A percentile compares a stretch with the other conserved stretches of the same genome.
Conservation (phyloP, 495 filamentous ascomycete genomes). For the Trichocladium antarcticum region DNA sequence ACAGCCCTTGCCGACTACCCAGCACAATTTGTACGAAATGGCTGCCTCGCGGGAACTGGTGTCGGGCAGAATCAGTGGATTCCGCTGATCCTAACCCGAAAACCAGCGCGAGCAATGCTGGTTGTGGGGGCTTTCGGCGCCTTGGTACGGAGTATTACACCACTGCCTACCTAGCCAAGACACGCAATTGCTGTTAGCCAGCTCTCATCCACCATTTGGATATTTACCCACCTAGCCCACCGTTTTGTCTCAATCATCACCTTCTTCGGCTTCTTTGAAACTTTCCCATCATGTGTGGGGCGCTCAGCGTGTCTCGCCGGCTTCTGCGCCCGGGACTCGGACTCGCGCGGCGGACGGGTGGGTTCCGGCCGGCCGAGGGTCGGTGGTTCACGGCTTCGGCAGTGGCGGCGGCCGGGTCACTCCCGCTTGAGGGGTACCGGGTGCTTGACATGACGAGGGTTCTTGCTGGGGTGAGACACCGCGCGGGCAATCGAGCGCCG, state of each 20-base stretch:
- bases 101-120: neutral
- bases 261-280: no score
- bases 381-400: conserved; percentile 12
- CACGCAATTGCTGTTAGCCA: no score
- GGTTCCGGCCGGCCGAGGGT: neutral
- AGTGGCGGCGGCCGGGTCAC: conserved; percentile 18
- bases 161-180: no score
- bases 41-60: no score
- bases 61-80: neutral
- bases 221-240: no score
- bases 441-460: conserved; percentile 97
- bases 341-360: neutral
- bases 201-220: no score
- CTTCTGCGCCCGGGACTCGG: conserved; percentile 2
- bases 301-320: neutral
- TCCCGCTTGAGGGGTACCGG: conserved; percentile 70
- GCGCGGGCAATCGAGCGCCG: neutral
- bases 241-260: no score
- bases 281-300: conserved; percentile 6
- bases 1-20: no score
- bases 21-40: no score
- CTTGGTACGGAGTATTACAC: no score
- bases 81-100: neutral
- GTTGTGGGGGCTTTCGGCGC: neutral
- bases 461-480: conserved; percentile 69